Conservation (phyloP, 805 yeast genomes). For the Kodamaea jinghongensis region DNA sequence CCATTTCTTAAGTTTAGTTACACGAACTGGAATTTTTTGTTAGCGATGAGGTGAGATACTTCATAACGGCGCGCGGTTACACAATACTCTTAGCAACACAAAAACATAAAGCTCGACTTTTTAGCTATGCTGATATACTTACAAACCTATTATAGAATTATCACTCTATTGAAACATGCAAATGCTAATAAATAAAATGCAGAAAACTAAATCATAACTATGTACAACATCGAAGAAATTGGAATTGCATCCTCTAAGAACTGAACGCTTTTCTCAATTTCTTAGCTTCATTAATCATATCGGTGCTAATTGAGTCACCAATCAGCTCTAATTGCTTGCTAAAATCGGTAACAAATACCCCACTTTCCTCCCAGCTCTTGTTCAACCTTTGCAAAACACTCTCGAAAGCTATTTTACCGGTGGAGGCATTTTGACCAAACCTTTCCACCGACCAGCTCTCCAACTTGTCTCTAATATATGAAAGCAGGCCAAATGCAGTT, state of each 20-base stretch:
- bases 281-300: conserved; percentile 1
- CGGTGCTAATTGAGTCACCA: conserved; percentile 19
- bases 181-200: not conserved
- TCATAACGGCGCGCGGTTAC: no score
- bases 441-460: conserved; percentile 93
- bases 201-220: not conserved
- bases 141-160: not conserved
- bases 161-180: not conserved
- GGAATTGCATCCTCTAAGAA: not conserved
- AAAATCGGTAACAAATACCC: conserved; percentile 30
- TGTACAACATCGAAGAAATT: not conserved
- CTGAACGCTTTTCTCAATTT: conserved; percentile 1
- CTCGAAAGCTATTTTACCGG: conserved; percentile 85
- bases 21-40: not conserved
- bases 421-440: conserved; percentile 80
- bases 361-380: conserved; percentile 43
- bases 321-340: conserved; percentile 28
- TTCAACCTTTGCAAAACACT: conserved; percentile 58
- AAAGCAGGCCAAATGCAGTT: conserved; percentile 75
- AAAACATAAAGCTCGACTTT: no score
- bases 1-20: not conserved
- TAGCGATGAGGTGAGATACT: conserved; percentile 5
- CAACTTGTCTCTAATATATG: conserved; percentile 69
- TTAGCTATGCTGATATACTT: no score
- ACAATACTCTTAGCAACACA: no score